A percentile compares a stretch with the other conserved stretches of the same genome.
phyloP scores from a whole-genome alignment of 176 grass and related monocot species.

The Triticum monococcum region DNA sequence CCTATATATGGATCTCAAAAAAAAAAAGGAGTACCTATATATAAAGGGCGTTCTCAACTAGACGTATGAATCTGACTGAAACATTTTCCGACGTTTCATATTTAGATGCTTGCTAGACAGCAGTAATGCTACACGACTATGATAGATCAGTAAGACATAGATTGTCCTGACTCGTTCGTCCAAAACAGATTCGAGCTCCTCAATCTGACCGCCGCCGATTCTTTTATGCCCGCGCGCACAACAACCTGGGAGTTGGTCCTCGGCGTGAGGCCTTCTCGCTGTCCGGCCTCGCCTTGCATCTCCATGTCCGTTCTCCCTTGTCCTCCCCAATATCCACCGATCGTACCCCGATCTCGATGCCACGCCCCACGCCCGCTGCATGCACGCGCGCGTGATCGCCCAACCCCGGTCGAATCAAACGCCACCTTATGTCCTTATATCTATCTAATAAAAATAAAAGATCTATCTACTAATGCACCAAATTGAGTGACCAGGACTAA shows the following conservation, averaged over 20 bases:
- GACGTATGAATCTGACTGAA: too few relatives aligned
- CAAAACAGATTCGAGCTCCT: slow-evolving; percentile 60
- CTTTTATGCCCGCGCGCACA: slow-evolving; percentile 36
- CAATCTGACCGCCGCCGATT: slow-evolving; percentile 22
- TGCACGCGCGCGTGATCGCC: slow-evolving; percentile 5
- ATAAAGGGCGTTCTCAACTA: too few relatives aligned
- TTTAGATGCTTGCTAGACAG: too few relatives aligned
- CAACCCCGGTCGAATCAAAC: not conserved
- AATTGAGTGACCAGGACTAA: slow-evolving; percentile 2
- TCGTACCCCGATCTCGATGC: slow-evolving; percentile 29
- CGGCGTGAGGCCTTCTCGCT: not conserved
- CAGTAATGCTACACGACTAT: too few relatives aligned
- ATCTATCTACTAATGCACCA: not conserved
- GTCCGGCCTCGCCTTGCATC: slow-evolving; percentile 27
- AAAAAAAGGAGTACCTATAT: too few relatives aligned
- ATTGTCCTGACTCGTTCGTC: slow-evolving; percentile 60
- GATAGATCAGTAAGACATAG: too few relatives aligned
- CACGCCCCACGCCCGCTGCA: not conserved
- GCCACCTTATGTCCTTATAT: not conserved
- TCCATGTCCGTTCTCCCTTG: slow-evolving; percentile 64
- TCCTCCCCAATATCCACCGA: slow-evolving; percentile 52
- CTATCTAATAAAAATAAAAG: not conserved
- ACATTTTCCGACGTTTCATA: too few relatives aligned
- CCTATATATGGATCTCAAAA: too few relatives aligned
- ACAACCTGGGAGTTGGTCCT: slow-evolving; percentile 41